A percentile compares a stretch with the other conserved stretches of the same genome.
These are phyloP conservation scores for Podila epicladia DNA, from an alignment of 192 early-diverging fungal genomes.

Conservation along the genomic window DNA sequence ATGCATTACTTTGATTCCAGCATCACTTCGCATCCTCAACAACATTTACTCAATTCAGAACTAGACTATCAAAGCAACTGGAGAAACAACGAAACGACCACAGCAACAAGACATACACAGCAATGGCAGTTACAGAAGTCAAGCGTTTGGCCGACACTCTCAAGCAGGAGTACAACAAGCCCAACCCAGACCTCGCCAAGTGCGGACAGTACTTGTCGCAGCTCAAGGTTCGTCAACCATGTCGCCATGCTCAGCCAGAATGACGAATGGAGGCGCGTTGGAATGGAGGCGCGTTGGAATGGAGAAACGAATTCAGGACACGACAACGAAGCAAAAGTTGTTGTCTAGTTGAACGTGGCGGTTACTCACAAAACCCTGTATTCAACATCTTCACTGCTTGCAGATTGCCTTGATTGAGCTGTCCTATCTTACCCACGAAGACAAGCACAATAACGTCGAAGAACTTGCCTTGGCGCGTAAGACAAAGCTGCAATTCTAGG, in stretches of 20 bases:
- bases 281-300: neutral
- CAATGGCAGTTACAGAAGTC: constrained; percentile 51
- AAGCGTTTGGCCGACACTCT: constrained; percentile 62
- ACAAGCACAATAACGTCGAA: constrained; percentile 44
- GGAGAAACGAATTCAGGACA: neutral
- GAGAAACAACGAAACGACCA: neutral
- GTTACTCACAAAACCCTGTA: neutral
- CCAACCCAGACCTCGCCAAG: constrained; percentile 74
- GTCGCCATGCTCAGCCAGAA: neutral
- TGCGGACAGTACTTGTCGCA: constrained; percentile 71
- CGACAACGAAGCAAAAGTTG: neutral
- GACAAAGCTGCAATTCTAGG: neutral
- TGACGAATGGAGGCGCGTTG: neutral
- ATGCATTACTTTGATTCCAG: neutral
- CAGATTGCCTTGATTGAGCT: constrained; percentile 64
- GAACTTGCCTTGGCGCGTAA: constrained; percentile 54
- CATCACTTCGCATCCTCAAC: neutral
- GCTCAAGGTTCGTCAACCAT: constrained; percentile 68
- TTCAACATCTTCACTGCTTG: neutral
- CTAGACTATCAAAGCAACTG: neutral
- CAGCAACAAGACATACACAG: neutral
- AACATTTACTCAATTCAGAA: neutral
- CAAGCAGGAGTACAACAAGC: constrained; percentile 72
- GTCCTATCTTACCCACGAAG: constrained; percentile 55
- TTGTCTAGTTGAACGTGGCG: too few relatives aligned